Percentiles rank a stretch among this genome's conserved stretches.
phyloP scores from a whole-genome alignment of 2,329 filamentous ascomycete species.

The Microcyclosporella mali region DNA sequence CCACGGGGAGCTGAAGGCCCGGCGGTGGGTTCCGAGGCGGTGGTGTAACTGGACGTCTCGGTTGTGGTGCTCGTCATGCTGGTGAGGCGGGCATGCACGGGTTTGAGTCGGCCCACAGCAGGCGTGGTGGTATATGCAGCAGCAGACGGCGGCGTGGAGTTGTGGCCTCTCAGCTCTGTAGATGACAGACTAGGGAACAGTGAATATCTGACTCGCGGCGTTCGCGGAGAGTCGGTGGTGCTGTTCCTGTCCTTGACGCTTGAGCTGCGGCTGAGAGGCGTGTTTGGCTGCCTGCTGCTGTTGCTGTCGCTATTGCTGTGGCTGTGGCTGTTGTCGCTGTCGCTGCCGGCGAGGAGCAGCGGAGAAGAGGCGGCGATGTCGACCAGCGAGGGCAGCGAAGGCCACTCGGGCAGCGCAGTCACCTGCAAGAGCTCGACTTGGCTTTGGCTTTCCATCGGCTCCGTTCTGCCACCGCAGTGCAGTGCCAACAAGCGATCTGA shows the following conservation, averaged over 20 bases:
- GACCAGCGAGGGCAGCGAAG: background rate
- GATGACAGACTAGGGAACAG: constrained; percentile 4
- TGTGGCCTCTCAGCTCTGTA: background rate
- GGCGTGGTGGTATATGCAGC: too few relatives aligned
- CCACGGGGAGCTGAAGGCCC: constrained; percentile 3
- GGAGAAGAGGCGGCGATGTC: background rate
- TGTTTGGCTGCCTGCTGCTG: too few relatives aligned
- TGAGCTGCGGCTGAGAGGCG: background rate
- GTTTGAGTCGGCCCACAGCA: constrained; percentile 5
- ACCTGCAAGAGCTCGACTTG: too few relatives aligned
- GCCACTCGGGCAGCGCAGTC: too few relatives aligned
- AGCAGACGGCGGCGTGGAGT: constrained; percentile 5
- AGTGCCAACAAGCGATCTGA: too few relatives aligned
- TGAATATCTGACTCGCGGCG: constrained; percentile 4
- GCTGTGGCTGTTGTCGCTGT: background rate
- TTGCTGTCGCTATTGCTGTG: too few relatives aligned
- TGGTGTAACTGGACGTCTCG: background rate
- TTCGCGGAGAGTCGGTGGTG: background rate
- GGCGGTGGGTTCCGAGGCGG: constrained; percentile 1
- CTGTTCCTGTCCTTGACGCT: background rate
- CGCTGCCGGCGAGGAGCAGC: background rate
- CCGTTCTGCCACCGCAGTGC: too few relatives aligned
- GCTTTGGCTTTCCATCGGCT: too few relatives aligned
- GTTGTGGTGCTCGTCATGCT: constrained; percentile 1
- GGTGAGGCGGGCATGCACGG: constrained; percentile 6